Conservation (phyloP, 257 asterid species). For the Thymus quinquecostatus region DNA sequence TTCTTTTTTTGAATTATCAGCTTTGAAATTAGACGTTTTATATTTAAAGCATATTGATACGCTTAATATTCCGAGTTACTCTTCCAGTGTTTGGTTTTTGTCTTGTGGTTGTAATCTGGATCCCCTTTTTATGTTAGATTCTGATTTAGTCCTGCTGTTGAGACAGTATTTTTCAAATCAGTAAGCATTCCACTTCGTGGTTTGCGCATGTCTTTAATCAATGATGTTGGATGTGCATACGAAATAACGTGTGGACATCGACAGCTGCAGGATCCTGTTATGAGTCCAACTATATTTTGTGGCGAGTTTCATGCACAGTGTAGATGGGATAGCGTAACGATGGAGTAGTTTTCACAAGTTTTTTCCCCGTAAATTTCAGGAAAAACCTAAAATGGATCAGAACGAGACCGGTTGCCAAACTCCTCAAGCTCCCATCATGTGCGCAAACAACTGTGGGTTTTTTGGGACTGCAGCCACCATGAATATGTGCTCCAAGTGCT, state of each 20-base stretch:
- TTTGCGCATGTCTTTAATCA: background rate
- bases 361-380: slow-evolving; percentile 35
- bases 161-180: background rate
- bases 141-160: background rate
- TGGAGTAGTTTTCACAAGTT: background rate
- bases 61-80: background rate
- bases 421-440: slow-evolving; percentile 65
- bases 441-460: slow-evolving; percentile 69
- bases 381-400: slow-evolving; percentile 53
- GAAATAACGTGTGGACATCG: too few species aligned
- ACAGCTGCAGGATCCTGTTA: too few species aligned
- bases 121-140: background rate
- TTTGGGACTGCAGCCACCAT: slow-evolving; percentile 70
- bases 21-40: too few species aligned
- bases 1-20: too few species aligned
- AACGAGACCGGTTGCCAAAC: slow-evolving; percentile 70
- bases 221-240: background rate
- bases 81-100: slow-evolving; percentile 15
- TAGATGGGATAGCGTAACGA: background rate
- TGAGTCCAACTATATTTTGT: too few species aligned
- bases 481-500: slow-evolving; percentile 85
- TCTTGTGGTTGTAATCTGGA: background rate
- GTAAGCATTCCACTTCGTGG: background rate
- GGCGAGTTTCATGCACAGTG: background rate
- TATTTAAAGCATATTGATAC: too few species aligned